Evolutionary conservation across 2,329 filamentous ascomycete genomes (phyloP).

Genomic region (Alternaria brassicicola): DNA sequence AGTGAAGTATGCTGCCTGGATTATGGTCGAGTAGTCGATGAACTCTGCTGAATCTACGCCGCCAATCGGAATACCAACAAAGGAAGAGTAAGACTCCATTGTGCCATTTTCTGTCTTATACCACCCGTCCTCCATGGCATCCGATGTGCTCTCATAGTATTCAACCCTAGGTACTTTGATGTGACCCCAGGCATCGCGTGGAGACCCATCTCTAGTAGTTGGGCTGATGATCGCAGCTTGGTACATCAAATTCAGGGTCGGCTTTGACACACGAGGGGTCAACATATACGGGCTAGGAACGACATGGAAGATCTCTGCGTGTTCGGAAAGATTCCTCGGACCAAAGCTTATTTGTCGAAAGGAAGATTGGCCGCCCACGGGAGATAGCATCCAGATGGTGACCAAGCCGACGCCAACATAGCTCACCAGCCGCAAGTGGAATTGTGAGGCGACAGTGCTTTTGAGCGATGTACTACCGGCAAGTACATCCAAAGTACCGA

Average conservation of each 20-base stretch:
- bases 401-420: background rate
- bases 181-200: background rate
- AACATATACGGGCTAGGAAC: background rate
- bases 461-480: background rate
- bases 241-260: background rate
- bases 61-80: background rate
- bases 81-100: background rate
- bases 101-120: background rate
- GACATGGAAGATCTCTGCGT: background rate
- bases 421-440: rapidly evolving
- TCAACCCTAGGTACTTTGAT: background rate
- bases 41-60: background rate
- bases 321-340: background rate
- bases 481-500: background rate
- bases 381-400: background rate
- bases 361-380: background rate
- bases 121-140: background rate
- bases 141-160: background rate
- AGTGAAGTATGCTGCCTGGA: background rate
- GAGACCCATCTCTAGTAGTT: background rate
- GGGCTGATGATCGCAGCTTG: background rate
- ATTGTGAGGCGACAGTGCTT: background rate
- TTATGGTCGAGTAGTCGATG: background rate
- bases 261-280: background rate
- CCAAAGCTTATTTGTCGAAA: background rate